Evolutionary conservation across 768 basidiomycete genomes (phyloP).

Genomic region (Amyloporia xantha): DNA sequence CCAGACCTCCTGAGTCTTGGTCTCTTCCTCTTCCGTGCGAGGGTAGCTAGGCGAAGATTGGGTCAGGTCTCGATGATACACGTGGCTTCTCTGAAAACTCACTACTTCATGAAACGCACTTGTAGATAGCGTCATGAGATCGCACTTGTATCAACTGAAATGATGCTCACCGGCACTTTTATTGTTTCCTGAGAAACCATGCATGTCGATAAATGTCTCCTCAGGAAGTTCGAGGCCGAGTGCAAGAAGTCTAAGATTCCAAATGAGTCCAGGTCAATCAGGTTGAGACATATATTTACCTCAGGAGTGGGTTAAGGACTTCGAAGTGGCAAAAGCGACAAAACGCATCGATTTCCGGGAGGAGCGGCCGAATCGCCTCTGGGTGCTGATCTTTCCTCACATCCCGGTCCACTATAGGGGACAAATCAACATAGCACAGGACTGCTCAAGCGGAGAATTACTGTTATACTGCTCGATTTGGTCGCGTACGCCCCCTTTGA

Average conservation of each 20-base stretch:
- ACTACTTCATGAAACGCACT: conserved; percentile 21
- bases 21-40: conserved; percentile 26
- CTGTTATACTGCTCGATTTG: conserved; percentile 59
- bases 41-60: conserved; percentile 20
- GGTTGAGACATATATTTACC: conserved; percentile 20
- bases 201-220: conserved; percentile 34
- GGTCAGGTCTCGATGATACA: background rate
- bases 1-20: conserved; percentile 26
- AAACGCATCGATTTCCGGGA: conserved; percentile 48
- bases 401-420: conserved; percentile 41
- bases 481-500: conserved; percentile 53
- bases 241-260: conserved; percentile 33
- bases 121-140: background rate
- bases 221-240: conserved; percentile 41
- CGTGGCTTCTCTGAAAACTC: background rate
- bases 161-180: conserved; percentile 30
- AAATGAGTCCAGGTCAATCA: background rate
- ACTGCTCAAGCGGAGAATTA: conserved; percentile 22
- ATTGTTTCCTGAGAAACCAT: conserved; percentile 30
- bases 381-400: conserved; percentile 44
- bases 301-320: conserved; percentile 42
- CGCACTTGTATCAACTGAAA: too few species aligned
- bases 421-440: background rate
- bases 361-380: conserved; percentile 38
- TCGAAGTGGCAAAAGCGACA: conserved; percentile 44